Evolutionary conservation across 2,329 filamentous ascomycete species (phyloP).

Genomic region (Colletotrichum gigasporum): DNA sequence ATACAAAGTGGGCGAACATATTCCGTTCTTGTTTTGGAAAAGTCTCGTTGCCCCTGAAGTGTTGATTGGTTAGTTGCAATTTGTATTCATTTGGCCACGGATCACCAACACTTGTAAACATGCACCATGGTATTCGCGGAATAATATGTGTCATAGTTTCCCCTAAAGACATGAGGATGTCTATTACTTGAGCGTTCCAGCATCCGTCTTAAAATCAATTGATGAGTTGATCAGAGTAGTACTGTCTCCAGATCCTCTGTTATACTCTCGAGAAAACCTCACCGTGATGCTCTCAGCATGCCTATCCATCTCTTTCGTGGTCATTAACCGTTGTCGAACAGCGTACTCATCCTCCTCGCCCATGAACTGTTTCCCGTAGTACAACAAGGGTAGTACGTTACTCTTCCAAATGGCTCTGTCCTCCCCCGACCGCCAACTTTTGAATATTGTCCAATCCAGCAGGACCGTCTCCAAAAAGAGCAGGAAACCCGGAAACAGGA

Average conservation of each 20-base stretch:
- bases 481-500: not conserved
- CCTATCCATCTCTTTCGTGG: not conserved
- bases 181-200: too few species aligned
- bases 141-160: too few species aligned
- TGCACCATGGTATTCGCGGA: too few species aligned
- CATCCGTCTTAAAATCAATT: too few species aligned
- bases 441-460: not conserved
- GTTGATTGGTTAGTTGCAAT: too few species aligned
- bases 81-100: too few species aligned
- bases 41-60: too few species aligned
- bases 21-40: too few species aligned
- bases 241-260: not conserved
- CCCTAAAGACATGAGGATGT: too few species aligned
- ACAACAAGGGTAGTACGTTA: not conserved
- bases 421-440: not conserved
- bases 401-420: not conserved
- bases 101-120: too few species aligned
- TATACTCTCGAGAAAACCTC: not conserved
- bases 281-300: not conserved
- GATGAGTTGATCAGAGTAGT: not conserved
- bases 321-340: not conserved
- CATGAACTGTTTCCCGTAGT: not conserved
- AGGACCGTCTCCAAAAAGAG: not conserved
- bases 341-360: fast-evolving
- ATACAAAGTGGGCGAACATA: too few species aligned